These are phyloP conservation scores for Hordeum marinum DNA, from an alignment of 176 grass and related monocot genomes.

Conservation along the genomic window DNA sequence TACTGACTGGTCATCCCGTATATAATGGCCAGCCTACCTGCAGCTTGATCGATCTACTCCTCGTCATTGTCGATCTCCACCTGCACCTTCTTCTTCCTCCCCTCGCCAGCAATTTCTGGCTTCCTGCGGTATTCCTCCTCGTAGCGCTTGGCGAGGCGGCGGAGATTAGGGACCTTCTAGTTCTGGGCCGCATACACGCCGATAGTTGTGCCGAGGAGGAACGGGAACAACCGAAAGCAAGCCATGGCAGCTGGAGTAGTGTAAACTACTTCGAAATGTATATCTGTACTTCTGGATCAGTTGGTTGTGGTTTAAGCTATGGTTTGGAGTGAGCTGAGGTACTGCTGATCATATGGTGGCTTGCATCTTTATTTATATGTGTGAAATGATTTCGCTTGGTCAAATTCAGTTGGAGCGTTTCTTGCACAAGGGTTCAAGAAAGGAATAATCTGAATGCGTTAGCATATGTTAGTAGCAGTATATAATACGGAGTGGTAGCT, in stretches of 20 bases:
- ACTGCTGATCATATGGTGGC: background rate
- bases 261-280: no score
- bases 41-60: background rate
- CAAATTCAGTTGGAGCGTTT: background rate
- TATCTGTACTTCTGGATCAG: background rate
- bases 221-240: constrained; percentile 53
- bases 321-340: background rate
- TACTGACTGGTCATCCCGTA: background rate
- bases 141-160: constrained; percentile 29
- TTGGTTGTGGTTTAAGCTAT: background rate
- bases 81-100: background rate
- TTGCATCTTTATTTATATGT: constrained; percentile 1
- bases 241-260: background rate
- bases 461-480: background rate
- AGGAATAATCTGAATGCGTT: background rate
- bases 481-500: background rate
- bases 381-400: background rate
- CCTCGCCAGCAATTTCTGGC: background rate
- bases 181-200: constrained; percentile 61
- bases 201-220: constrained; percentile 41
- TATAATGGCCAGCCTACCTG: background rate
- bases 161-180: constrained; percentile 62
- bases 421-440: background rate
- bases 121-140: constrained; percentile 74
- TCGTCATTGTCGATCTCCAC: constrained; percentile 8